Percentiles rank a stretch among this genome's conserved stretches.
phyloP scores from a whole-genome alignment of 768 basidiomycete species.

The Suillus spraguei region DNA sequence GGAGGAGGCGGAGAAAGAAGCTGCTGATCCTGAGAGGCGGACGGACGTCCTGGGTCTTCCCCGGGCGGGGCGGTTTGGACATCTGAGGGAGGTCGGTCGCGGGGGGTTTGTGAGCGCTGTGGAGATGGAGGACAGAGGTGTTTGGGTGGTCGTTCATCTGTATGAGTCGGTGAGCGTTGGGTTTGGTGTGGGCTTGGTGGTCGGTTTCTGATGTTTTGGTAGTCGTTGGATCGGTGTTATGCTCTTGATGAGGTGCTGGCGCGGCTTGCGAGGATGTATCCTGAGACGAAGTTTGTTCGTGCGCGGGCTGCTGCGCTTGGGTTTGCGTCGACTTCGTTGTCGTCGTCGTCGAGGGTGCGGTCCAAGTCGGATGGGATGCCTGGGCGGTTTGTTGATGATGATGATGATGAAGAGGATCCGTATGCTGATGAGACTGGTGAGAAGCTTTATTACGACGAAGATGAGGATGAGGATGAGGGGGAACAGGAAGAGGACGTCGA shows the following conservation, averaged over 20 bases:
- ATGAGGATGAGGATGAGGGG: slow-evolving; percentile 42
- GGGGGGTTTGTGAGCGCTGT: slow-evolving; percentile 77
- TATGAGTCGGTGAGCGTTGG: slow-evolving; percentile 69
- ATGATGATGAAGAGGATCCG: slow-evolving; percentile 53
- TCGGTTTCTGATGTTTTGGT: slow-evolving; percentile 13
- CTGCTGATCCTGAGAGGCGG: slow-evolving; percentile 46
- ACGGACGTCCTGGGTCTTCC: slow-evolving; percentile 50
- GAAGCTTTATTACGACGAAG: slow-evolving; percentile 36
- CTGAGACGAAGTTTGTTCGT: slow-evolving; percentile 80
- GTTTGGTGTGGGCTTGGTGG: background rate
- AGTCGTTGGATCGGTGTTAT: slow-evolving; percentile 81
- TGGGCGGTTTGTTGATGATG: slow-evolving; percentile 28
- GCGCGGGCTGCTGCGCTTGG: slow-evolving; percentile 76
- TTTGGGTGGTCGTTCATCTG: slow-evolving; percentile 86
- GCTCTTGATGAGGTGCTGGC: slow-evolving; percentile 67
- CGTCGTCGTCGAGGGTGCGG: background rate
- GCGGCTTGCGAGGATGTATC: slow-evolving; percentile 67
- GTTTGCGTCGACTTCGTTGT: slow-evolving; percentile 51
- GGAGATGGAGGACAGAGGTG: slow-evolving; percentile 65
- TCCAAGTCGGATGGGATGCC: background rate
- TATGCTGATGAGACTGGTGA: slow-evolving; percentile 41
- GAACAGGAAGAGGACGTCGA: slow-evolving; percentile 68
- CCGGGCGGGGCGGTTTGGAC: slow-evolving; percentile 66
- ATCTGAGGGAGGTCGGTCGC: slow-evolving; percentile 78
- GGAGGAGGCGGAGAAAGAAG: slow-evolving; percentile 63